Evolutionary conservation across 805 yeast species (phyloP), one percentile per base, ranked within the genome.

Genomic region (Ogataea henricii): DNA sequence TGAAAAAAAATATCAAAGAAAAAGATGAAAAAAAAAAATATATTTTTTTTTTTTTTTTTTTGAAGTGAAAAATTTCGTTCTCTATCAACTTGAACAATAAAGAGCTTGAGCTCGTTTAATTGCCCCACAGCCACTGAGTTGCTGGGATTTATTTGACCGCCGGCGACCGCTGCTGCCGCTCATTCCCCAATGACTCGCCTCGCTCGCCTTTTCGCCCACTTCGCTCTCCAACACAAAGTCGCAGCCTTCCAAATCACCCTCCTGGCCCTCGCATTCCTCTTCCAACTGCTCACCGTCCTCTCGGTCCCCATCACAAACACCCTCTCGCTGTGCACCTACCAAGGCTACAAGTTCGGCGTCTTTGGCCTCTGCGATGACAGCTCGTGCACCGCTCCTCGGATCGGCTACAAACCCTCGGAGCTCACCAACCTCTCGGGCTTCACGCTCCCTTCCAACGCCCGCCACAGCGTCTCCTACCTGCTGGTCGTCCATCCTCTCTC

Each of bases 401-500:
- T 81, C 3, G 85, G 85, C 0, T 78, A 77, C 51, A 54, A 53
- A 25, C 56, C 63, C 1, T 47, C 57, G 3, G 67, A 71, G 22
- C 51, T 68, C 5, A 57, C 62, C 10, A 68, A 65, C 25, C 60
- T 68, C 17, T 55, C 60, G 8, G 76, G 73, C 21, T 73, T 78
- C 53, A 61, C 76, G 4, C 62, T 83, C 30, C 89, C 89, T 9
- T 77, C 85, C 2, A 72, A 75, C 45, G 82, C 87, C 1, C 71
- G 85, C 53, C 76, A 71, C 46, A 70, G 81, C 2, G 75, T 86
- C 7, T 77, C 90, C 2, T 77, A 74, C 52, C 67, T 86, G 47
- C 65, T 87, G 33, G 72, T 85, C 26, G 87, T 84, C 3, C 94
- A 86, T 62, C 83, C 85, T 1, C 74, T 86, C 3, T 78, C 88